A percentile compares a stretch with the other conserved stretches of the same genome.
phyloP scores from a whole-genome alignment of 2,329 filamentous ascomycete genomes.

The Ramularia collo-cygni region DNA sequence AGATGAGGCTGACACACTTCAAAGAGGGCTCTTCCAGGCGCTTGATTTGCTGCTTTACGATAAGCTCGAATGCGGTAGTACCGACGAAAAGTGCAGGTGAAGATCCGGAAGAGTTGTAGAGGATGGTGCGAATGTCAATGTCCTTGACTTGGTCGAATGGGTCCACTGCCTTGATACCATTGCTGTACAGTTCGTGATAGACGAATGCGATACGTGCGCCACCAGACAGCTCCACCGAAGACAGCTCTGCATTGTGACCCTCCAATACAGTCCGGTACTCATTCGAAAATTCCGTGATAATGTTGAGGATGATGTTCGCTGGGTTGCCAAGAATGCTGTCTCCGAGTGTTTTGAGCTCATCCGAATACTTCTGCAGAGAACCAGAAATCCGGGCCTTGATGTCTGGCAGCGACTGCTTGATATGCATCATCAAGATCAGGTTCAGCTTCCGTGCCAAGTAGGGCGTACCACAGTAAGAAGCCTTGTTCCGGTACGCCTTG shows the following conservation, averaged over 20 bases:
- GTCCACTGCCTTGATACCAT: slow-evolving; percentile 95
- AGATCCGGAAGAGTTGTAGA: slow-evolving; percentile 98
- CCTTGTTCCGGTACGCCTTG: slow-evolving; percentile 98
- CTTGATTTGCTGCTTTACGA: slow-evolving; percentile 98
- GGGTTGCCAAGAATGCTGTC: slow-evolving; percentile 95
- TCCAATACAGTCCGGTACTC: slow-evolving; percentile 95
- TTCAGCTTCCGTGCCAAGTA: slow-evolving; percentile 96
- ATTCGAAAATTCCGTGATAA: slow-evolving; percentile 97
- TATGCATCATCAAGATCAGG: slow-evolving; percentile 99
- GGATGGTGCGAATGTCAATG: slow-evolving; percentile 89
- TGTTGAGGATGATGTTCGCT: slow-evolving; percentile 93
- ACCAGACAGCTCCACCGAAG: slow-evolving; percentile 87
- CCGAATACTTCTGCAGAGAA: slow-evolving; percentile 83
- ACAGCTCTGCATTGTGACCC: slow-evolving; percentile 93
- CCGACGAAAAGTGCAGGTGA: slow-evolving; percentile 95
- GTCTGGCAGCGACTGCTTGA: slow-evolving; percentile 97
- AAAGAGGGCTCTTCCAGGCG: slow-evolving; percentile 90
- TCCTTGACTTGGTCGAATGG: slow-evolving; percentile 98
- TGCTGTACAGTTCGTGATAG: slow-evolving; percentile 96
- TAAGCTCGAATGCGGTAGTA: slow-evolving; percentile 95
- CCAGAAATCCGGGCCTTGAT: slow-evolving; percentile 96
- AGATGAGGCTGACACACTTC: slow-evolving; percentile 95
- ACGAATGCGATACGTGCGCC: slow-evolving; percentile 98
- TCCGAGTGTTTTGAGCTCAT: slow-evolving; percentile 75
- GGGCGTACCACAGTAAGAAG: slow-evolving; percentile 94